phyloP scores from a whole-genome alignment of 2,329 filamentous ascomycete genomes.

The Epichloe brachyelytri region DNA sequence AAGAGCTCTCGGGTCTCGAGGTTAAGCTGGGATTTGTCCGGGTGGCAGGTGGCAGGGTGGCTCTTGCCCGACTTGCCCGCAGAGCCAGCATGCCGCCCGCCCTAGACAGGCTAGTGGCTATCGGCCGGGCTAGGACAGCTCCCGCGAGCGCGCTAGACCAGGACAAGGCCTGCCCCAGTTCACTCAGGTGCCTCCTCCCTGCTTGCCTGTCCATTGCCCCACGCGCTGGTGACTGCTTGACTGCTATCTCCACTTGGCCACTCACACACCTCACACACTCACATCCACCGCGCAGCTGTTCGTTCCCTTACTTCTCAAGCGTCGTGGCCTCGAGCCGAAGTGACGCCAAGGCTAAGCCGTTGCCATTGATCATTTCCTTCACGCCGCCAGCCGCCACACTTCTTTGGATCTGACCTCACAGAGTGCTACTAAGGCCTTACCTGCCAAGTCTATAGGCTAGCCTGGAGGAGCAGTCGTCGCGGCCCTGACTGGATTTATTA shows the following conservation, averaged over 20 bases:
- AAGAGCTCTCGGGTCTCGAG: too few relatives aligned
- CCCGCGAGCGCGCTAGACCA: conserved; percentile 5
- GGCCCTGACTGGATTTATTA: too few relatives aligned
- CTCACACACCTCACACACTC: background rate
- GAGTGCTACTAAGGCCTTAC: too few relatives aligned
- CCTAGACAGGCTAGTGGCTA: conserved; percentile 1
- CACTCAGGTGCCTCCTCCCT: background rate
- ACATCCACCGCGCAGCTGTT: background rate
- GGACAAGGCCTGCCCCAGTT: background rate
- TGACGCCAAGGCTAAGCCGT: background rate
- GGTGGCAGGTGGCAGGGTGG: background rate
- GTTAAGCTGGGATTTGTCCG: too few relatives aligned
- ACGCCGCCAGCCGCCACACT: too few relatives aligned
- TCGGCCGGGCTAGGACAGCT: conserved; percentile 3
- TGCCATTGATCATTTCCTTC: too few relatives aligned
- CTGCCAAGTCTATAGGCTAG: too few relatives aligned
- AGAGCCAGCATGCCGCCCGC: conserved; percentile 1
- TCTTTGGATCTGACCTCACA: too few relatives aligned
- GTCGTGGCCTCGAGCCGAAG: background rate
- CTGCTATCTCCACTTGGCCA: background rate
- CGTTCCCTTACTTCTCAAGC: background rate
- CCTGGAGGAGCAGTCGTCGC: too few relatives aligned
- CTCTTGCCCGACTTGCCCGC: background rate
- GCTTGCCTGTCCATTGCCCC: too few relatives aligned
- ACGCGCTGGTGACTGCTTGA: background rate